These are phyloP conservation scores for Penicillium soppii DNA, from an alignment of 495 filamentous ascomycete genomes.

Conservation along the genomic window DNA sequence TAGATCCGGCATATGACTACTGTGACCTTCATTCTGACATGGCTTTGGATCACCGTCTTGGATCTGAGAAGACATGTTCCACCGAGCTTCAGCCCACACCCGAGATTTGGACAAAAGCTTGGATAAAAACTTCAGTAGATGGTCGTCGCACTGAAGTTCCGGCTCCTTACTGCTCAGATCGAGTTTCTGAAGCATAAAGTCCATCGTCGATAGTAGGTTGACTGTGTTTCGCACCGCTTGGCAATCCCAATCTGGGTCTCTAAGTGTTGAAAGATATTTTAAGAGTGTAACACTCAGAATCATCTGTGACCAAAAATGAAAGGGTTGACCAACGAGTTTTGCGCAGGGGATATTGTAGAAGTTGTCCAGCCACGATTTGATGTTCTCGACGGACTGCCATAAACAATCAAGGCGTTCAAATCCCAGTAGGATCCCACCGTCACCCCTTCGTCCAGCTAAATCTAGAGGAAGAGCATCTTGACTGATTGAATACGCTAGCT, in stretches of 20 bases:
- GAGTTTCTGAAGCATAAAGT: conserved; percentile 25
- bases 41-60: neutral
- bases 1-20: conserved; percentile 17
- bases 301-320: conserved; percentile 39
- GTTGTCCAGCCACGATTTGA: conserved; percentile 34
- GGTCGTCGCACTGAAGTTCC: conserved; percentile 24
- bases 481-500: conserved; percentile 25
- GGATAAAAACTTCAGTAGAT: conserved; percentile 25
- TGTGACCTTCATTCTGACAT: conserved; percentile 1
- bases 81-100: conserved; percentile 19
- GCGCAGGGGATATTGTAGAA: conserved; percentile 30
- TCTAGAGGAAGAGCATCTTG: conserved; percentile 13
- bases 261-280: conserved; percentile 37
- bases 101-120: conserved; percentile 27
- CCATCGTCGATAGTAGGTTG: conserved; percentile 27
- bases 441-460: conserved; percentile 5
- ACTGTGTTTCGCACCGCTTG: conserved; percentile 33
- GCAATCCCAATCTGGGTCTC: conserved; percentile 42
- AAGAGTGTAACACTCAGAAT: conserved; percentile 33
- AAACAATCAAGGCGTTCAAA: conserved; percentile 35
- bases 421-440: conserved; percentile 12
- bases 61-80: conserved; percentile 8
- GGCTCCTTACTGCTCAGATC: conserved; percentile 25
- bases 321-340: conserved; percentile 25
- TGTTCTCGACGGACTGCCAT: conserved; percentile 33